Percentiles rank a stretch among this genome's conserved stretches.
Conservation (phyloP, 768 basidiomycete genomes). For the Auriscalpium vulgare region DNA sequence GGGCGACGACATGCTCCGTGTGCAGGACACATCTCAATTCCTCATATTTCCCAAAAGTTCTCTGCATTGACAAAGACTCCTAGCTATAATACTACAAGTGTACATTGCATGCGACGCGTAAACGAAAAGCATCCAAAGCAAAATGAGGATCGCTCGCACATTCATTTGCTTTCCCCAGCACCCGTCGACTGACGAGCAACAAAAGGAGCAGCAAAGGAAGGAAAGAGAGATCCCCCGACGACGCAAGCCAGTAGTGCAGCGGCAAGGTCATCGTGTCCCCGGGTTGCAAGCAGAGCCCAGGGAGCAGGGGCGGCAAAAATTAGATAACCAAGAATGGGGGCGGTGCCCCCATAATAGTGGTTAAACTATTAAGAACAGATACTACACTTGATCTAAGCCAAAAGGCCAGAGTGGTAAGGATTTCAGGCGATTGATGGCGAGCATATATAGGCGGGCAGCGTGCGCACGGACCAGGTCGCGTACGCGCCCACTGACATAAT, state of each 20-base stretch:
- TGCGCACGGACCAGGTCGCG: background rate
- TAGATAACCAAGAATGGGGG: slow-evolving; percentile 26
- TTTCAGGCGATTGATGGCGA: background rate
- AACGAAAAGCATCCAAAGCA: background rate
- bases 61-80: too few species aligned
- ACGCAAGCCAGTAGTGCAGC: slow-evolving; percentile 2
- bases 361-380: slow-evolving; percentile 90
- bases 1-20: too few species aligned
- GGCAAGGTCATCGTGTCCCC: slow-evolving; percentile 2
- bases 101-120: background rate
- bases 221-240: background rate
- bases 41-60: too few species aligned
- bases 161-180: background rate
- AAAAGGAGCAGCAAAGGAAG: background rate
- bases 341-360: slow-evolving; percentile 28
- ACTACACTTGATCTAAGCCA: slow-evolving; percentile 97
- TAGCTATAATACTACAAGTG: background rate
- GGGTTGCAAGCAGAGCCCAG: slow-evolving; percentile 3
- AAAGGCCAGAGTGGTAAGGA: slow-evolving; percentile 85
- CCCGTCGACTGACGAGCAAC: background rate
- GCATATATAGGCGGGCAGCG: background rate
- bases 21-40: too few species aligned
- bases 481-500: background rate
- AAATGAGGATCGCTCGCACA: background rate
- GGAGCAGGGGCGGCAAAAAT: slow-evolving; percentile 24